These are phyloP conservation scores for Chaetomium fimeti DNA, from an alignment of 495 filamentous ascomycete genomes.

Conservation along the genomic window DNA sequence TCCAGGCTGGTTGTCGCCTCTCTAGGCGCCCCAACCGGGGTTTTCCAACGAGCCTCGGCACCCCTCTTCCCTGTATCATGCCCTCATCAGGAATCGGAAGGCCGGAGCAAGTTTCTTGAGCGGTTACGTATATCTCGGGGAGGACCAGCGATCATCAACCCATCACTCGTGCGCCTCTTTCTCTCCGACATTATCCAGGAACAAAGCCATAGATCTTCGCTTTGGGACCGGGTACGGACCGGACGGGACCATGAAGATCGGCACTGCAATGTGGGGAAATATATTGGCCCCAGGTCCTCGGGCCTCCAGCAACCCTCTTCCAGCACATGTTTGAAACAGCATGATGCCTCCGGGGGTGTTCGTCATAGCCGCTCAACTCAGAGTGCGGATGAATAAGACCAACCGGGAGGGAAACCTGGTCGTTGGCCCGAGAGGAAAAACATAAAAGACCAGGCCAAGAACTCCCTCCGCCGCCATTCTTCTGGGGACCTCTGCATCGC, in stretches of 20 bases:
- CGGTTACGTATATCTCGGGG: not conserved
- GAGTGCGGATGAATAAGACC: not conserved
- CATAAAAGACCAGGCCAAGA: no score
- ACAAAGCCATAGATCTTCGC: not conserved
- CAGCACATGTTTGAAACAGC: not conserved
- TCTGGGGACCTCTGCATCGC: no score
- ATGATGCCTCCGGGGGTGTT: not conserved
- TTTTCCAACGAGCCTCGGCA: not conserved
- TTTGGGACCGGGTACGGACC: not conserved
- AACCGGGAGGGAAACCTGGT: not conserved
- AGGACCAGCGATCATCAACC: not conserved
- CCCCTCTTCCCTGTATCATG: not conserved
- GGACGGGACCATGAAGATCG: not conserved
- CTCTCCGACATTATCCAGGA: not conserved
- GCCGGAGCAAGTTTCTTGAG: not conserved
- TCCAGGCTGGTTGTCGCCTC: not conserved
- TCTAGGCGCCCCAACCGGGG: slow-evolving; percentile 2
- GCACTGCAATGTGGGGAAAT: not conserved
- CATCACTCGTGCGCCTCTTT: not conserved
- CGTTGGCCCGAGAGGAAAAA: not conserved
- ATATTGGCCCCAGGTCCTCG: not conserved
- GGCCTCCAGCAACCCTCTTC: not conserved
- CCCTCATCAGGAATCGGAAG: not conserved
- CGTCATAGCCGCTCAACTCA: slow-evolving; percentile 6
- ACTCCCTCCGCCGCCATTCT: no score